Evolutionary conservation across 208 protist species (phyloP), one percentile per base, ranked within the genome.

Genomic region (Trypanosoma melophagium): DNA sequence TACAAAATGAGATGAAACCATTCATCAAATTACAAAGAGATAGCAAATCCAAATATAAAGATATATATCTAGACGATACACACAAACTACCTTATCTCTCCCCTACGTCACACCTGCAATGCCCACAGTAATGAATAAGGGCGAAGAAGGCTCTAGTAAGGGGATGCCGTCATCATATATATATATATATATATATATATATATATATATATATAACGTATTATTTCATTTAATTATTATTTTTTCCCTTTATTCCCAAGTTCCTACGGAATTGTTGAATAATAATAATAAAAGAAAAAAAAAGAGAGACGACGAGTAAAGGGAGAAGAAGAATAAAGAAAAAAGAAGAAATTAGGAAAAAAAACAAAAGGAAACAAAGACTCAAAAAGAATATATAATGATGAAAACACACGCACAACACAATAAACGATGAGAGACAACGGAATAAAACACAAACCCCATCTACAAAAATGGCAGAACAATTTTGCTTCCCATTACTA

Each of bases 81-180:
- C 7, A 31, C 13, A 53, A 38, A 35, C 28, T 35, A 31, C 7
- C 14, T 12, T 25, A 66, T 74, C 69, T 74, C 22, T 68, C 69
- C 69, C 56, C 52, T 21, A 57, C 55, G 58, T 74, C 69, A 66
- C 69, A 74, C 69, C 69, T 67, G 21, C 69, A 67, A 38, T n/a
- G 24, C 54, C 57, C 51, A 74, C 45, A 47, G 19, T 51, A 59
- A 40, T 42, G 59, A 61, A 57, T 56, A 49, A 67, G 42, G 38
- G 41, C 38, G 12, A 9, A n/a, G 60, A 55, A 74, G 69, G 69
- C 55, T 67, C 69, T 73, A 73, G 67, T 61, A 59, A 66, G 28
- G 42, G 67, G 67, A 62, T 62, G 38, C 16, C 3, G 9, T 8
- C 10, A 10, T 12, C 9, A 2, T n/a, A 10, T n/a, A 47, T n/a